These are phyloP conservation scores for Phytopythium vexans DNA, from an alignment of 352 stramenopile species.

Conservation along the genomic window DNA sequence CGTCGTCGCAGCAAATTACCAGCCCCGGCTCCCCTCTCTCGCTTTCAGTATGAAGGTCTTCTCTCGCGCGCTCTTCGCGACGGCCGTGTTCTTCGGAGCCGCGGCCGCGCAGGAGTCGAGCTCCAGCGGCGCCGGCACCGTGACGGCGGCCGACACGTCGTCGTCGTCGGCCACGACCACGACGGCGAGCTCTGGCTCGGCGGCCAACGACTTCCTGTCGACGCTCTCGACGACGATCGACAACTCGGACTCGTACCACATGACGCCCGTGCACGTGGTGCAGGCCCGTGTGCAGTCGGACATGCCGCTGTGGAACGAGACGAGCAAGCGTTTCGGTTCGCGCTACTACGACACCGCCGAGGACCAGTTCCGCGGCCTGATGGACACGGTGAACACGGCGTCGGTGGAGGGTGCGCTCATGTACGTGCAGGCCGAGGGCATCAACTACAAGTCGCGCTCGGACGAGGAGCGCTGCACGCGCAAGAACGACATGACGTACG, in stretches of 20 bases:
- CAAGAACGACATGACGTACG: slow-evolving; percentile 80
- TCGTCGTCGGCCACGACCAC: slow-evolving; percentile 11
- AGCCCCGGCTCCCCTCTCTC: not conserved
- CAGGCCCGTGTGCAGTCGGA: slow-evolving; percentile 77
- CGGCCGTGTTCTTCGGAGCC: slow-evolving; percentile 15
- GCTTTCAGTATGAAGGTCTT: slow-evolving; percentile 29
- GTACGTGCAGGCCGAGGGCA: slow-evolving; percentile 85
- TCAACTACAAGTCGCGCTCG: slow-evolving; percentile 75
- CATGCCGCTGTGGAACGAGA: slow-evolving; percentile 46
- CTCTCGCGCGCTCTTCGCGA: slow-evolving; percentile 15
- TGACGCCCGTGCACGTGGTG: slow-evolving; percentile 65
- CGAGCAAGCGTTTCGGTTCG: slow-evolving; percentile 61
- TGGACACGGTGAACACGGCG: slow-evolving; percentile 84
- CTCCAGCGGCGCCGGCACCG: slow-evolving; percentile 25
- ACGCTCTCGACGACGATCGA: slow-evolving; percentile 14
- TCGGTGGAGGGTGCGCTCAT: slow-evolving; percentile 81
- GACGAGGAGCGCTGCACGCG: slow-evolving; percentile 52
- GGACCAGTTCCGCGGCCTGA: slow-evolving; percentile 50
- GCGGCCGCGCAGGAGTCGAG: slow-evolving; percentile 14
- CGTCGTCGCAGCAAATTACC: slow-evolving; percentile 28
- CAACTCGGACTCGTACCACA: slow-evolving; percentile 50
- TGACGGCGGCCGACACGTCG: slow-evolving; percentile 14
- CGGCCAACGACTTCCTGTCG: slow-evolving; percentile 35
- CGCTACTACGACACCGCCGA: slow-evolving; percentile 45
- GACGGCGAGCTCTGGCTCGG: slow-evolving; percentile 16